Evolutionary conservation across 495 filamentous ascomycete species (phyloP).

Genomic region (Chaetomium tenue): DNA sequence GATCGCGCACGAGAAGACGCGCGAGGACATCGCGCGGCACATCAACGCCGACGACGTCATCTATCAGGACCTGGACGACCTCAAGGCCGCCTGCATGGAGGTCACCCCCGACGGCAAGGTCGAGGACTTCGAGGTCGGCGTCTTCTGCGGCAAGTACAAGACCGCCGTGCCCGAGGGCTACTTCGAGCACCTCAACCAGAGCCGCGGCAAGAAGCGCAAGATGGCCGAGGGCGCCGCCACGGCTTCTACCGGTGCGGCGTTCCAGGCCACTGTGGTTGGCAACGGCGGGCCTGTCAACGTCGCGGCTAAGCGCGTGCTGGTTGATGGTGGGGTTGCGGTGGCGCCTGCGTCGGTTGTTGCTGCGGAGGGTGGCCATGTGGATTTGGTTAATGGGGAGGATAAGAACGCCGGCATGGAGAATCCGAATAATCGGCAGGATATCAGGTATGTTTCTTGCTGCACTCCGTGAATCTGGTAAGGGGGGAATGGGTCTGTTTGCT

Average conservation of each 20-base stretch:
- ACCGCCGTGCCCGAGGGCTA: conserved; percentile 82
- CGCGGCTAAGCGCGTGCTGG: conserved; percentile 10
- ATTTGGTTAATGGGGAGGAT: not conserved
- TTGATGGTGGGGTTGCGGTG: not conserved
- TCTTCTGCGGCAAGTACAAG: conserved; percentile 89
- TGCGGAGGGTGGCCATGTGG: not conserved
- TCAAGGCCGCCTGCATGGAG: conserved; percentile 76
- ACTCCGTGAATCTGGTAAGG: not conserved
- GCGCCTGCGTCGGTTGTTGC: not conserved
- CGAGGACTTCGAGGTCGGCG: conserved; percentile 83
- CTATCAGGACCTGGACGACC: conserved; percentile 81
- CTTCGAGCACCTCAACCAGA: conserved; percentile 77
- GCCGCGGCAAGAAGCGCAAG: conserved; percentile 72
- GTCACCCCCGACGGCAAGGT: conserved; percentile 56
- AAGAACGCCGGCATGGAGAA: conserved; percentile 12
- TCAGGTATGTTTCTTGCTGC: conserved; percentile 20
- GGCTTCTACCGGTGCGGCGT: not conserved
- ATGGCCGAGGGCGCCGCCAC: not conserved
- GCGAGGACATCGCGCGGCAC: conserved; percentile 65
- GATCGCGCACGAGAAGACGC: conserved; percentile 74
- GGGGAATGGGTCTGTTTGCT: not conserved
- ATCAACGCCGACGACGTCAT: conserved; percentile 93
- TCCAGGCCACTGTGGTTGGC: not conserved
- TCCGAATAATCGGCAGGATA: conserved; percentile 22
- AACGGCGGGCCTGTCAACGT: conserved; percentile 32